A percentile compares a stretch with the other conserved stretches of the same genome.
Evolutionary conservation across 441 rosid species (phyloP).

Genomic region (Capsella rubella): DNA sequence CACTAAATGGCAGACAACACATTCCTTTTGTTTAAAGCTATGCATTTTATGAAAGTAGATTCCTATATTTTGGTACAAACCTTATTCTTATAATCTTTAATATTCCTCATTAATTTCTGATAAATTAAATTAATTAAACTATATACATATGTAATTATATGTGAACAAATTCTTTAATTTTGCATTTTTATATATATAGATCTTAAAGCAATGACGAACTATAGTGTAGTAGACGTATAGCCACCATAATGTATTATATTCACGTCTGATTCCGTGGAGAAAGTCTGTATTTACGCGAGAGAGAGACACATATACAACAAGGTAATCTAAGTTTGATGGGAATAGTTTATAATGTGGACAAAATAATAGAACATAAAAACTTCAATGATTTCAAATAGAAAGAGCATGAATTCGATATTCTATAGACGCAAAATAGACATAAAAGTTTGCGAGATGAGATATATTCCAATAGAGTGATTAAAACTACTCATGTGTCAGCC

Average conservation of each 20-base stretch:
- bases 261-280: neutral
- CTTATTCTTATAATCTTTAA: slow-evolving; percentile 38
- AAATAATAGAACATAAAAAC: neutral
- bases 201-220: slow-evolving; percentile 23
- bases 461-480: neutral
- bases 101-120: slow-evolving; percentile 29
- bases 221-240: slow-evolving; percentile 16
- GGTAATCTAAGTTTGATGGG: neutral
- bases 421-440: neutral
- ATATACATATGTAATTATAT: neutral
- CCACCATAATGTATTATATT: slow-evolving; percentile 5
- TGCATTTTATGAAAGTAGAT: slow-evolving; percentile 45
- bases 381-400: neutral
- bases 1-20: slow-evolving; percentile 49
- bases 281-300: neutral
- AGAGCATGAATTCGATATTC: neutral
- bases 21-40: slow-evolving; percentile 44
- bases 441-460: neutral
- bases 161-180: too few species aligned
- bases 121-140: neutral
- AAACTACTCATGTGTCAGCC: neutral
- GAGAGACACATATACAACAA: neutral
- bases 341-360: neutral
- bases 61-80: slow-evolving; percentile 38
- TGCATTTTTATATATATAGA: neutral